These are phyloP conservation scores for Fusarium guadeloupense DNA, from an alignment of 2,329 filamentous ascomycete species.

Conservation along the genomic window DNA sequence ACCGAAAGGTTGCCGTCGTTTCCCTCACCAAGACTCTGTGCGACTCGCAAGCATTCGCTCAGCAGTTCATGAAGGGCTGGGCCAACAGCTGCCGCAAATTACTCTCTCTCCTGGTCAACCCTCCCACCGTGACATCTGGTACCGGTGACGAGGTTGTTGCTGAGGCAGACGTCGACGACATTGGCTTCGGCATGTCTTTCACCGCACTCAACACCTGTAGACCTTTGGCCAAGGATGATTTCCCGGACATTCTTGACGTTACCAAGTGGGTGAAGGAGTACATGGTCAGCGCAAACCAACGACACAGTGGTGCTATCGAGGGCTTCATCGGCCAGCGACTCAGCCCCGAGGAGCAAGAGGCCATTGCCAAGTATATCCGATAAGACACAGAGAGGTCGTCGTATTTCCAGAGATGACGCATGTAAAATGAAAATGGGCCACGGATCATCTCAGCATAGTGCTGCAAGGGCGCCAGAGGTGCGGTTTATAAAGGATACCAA, in stretches of 20 bases:
- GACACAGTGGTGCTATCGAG: constrained; percentile 75
- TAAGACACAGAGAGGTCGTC: constrained; percentile 32
- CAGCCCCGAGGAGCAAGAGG: constrained; percentile 65
- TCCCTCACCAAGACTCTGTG: constrained; percentile 93
- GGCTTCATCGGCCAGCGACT: constrained; percentile 78
- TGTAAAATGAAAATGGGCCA: constrained; percentile 9
- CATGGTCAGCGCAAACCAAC: constrained; percentile 78
- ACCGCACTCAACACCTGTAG: constrained; percentile 93
- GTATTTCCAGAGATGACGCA: neutral
- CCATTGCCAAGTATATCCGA: constrained; percentile 61
- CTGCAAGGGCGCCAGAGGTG: neutral
- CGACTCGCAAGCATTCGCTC: constrained; percentile 84
- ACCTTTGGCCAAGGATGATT: constrained; percentile 77
- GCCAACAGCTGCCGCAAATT: constrained; percentile 88
- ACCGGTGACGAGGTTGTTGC: constrained; percentile 79
- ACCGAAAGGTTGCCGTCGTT: constrained; percentile 92
- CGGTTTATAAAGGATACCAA: constrained; percentile 32
- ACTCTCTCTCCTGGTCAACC: constrained; percentile 87
- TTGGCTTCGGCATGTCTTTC: constrained; percentile 94
- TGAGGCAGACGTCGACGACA: constrained; percentile 93
- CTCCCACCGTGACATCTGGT: constrained; percentile 72
- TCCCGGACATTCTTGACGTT: constrained; percentile 83
- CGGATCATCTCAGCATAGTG: neutral
- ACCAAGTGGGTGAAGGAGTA: constrained; percentile 86
- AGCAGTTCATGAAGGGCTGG: constrained; percentile 89